phyloP scores from a whole-genome alignment of 2,329 filamentous ascomycete genomes.

The Alternaria angustiovoidea region DNA sequence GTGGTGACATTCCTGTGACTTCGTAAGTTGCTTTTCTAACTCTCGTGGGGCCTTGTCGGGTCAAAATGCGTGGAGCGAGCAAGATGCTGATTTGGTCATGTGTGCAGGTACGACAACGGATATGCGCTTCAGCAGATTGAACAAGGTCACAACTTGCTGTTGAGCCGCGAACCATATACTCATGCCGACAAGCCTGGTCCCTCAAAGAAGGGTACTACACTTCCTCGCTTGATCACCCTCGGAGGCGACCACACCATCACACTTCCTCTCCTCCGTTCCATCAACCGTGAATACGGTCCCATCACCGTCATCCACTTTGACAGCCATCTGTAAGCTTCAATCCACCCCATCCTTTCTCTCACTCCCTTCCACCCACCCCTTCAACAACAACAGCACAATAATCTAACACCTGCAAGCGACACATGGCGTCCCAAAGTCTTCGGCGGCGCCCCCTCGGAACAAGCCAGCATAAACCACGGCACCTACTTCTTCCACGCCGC shows the following conservation, averaged over 20 bases:
- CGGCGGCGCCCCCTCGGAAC: conserved; percentile 78
- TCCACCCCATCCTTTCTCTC: no score
- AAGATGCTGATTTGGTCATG: background rate
- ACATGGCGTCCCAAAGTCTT: conserved; percentile 86
- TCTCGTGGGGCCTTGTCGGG: no score
- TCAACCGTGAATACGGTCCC: conserved; percentile 71
- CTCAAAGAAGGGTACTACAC: conserved; percentile 75
- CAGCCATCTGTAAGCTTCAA: conserved; percentile 59
- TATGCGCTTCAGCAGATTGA: conserved; percentile 87
- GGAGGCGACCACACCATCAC: conserved; percentile 70
- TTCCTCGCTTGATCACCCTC: conserved; percentile 82
- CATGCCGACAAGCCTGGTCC: conserved; percentile 72
- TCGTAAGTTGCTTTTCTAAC: conserved; percentile 63
- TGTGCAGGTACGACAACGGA: conserved; percentile 78
- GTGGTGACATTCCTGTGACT: conserved; percentile 84
- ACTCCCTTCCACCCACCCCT: no score
- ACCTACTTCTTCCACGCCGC: conserved; percentile 89
- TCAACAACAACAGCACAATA: background rate
- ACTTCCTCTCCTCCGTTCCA: conserved; percentile 63
- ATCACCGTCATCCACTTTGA: conserved; percentile 72
- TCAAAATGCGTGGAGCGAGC: background rate
- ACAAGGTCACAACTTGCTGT: conserved; percentile 78
- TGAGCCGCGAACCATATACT: conserved; percentile 75
- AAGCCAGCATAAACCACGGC: conserved; percentile 83
- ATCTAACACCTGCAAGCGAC: conserved; percentile 43